A percentile compares a stretch with the other conserved stretches of the same genome.
phyloP scores from a whole-genome alignment of 768 basidiomycete genomes.

The Candolleomyces eurysporus region DNA sequence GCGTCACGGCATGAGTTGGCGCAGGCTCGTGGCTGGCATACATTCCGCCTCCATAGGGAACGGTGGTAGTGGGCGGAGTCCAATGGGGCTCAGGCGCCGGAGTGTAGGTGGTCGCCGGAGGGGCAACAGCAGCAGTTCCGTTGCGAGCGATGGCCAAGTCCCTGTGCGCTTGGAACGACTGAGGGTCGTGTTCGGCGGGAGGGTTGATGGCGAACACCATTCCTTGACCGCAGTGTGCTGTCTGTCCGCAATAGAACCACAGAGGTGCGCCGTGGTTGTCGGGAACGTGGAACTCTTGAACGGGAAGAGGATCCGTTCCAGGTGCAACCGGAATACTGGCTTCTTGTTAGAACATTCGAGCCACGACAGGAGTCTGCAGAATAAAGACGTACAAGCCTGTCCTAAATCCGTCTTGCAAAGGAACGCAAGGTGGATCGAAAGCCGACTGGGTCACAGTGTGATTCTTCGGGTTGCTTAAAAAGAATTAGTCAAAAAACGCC shows the following conservation, averaged over 20 bases:
- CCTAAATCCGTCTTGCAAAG: constrained; percentile 26
- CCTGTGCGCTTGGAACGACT: no score
- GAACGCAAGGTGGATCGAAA: constrained; percentile 35
- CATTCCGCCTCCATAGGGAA: no score
- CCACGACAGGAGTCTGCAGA: neutral
- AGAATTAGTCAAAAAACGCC: neutral
- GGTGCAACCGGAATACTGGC: constrained; percentile 42
- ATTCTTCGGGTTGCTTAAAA: constrained; percentile 41
- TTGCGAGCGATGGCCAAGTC: no score
- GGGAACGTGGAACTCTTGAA: constrained; percentile 36
- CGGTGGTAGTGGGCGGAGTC: no score
- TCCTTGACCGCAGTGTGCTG: constrained; percentile 46
- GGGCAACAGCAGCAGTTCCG: no score
- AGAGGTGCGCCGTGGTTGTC: constrained; percentile 39
- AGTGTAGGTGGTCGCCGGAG: no score
- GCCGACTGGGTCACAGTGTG: constrained; percentile 49
- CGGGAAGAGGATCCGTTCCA: constrained; percentile 36
- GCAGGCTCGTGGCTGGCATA: no score
- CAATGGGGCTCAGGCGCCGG: no score
- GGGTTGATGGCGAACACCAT: constrained; percentile 73
- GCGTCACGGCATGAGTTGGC: no score
- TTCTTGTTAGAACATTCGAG: neutral
- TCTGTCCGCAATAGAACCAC: constrained; percentile 58
- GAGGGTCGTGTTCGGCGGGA: constrained; percentile 34
- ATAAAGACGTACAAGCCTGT: constrained; percentile 35